These are phyloP conservation scores for Nyssa sinensis DNA, from an alignment of 148 eudicot genomes.

Conservation along the genomic window DNA sequence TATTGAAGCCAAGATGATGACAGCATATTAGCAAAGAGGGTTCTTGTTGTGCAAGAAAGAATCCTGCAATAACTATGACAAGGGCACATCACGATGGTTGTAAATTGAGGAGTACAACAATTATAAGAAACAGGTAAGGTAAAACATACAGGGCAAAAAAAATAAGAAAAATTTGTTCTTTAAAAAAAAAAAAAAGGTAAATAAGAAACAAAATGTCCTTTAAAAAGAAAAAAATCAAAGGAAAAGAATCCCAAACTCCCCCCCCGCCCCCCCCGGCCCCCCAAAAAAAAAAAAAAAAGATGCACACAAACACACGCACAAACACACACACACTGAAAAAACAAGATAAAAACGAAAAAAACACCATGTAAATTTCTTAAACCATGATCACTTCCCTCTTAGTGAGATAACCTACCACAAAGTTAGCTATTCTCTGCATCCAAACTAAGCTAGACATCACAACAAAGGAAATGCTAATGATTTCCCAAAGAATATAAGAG, in stretches of 20 bases:
- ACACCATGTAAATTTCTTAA: background rate
- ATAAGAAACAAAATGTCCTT: background rate
- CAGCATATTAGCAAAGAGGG: background rate
- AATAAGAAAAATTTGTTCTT: background rate
- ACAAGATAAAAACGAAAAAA: background rate
- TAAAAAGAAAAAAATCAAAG: background rate
- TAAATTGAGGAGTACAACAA: background rate
- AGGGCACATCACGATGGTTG: background rate
- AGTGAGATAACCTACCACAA: background rate
- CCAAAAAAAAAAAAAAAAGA: background rate
- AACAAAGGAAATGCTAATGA: background rate
- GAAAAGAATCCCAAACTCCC: background rate
- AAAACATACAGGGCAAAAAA: background rate
- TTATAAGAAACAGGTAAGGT: background rate
- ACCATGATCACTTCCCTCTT: background rate
- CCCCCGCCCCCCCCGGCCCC: background rate
- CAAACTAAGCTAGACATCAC: background rate
- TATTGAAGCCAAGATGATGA: background rate
- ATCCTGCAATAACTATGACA: background rate
- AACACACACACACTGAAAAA: background rate
- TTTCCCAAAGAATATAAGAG: background rate
- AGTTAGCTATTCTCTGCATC: background rate
- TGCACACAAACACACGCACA: background rate
- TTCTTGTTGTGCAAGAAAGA: background rate
- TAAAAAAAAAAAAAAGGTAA: background rate